Base-by-base conservation (phyloP, 2,329 filamentous ascomycete genomes). In the Periglandula ipomoeae region DNA sequence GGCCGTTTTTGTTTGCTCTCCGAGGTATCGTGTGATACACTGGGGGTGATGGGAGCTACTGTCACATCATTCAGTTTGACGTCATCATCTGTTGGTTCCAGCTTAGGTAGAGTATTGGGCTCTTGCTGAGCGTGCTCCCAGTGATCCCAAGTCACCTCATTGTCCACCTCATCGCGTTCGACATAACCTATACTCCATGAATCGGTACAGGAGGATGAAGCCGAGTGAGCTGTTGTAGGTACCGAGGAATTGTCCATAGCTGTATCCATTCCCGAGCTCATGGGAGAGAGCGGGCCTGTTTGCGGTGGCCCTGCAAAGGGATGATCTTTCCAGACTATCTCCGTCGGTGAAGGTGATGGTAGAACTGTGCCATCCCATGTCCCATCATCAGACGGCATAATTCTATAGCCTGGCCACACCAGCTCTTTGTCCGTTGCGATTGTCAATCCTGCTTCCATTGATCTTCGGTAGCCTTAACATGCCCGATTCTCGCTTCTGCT, bases 1-100 rank as follows among this genome's bases (percentile, higher is more conserved):
- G 84, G 84, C 59, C 84, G 74, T 67, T 84, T 85, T 34, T 65
- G 61, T 56, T 78, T 78, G 19, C 65, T 56, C 23, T 67, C 61
- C 2, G 61, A 52, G 39, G 52, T 54, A 24, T 51, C 53, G 11
- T 57, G 52, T n/a, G 55, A 32, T 11, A 58, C 58, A 17, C 54
- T 50, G 26, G 53, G 50, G 15, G 50, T 19, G 4, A 38, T 48
- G 22, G 59, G 63, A 23, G 61, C 72, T 48, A 70, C 68, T 55
- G 75, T 72, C 24, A 82, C 59, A 24, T 78, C 71, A 43, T 73
- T 68, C 53, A 82, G 67, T 44, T 73, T 70, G 51, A 80, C 69
- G 50, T 75, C 73, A 50, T 82, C 75, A 43, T 82, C 79, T 43
- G 69, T 52, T 2, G 78, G 76, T 55, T 82, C 79, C 10, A 77